Percentiles rank a stretch among this genome's conserved stretches.
Evolutionary conservation across 805 yeast genomes (phyloP).

Genomic region (Scheffersomyces spartinae): DNA sequence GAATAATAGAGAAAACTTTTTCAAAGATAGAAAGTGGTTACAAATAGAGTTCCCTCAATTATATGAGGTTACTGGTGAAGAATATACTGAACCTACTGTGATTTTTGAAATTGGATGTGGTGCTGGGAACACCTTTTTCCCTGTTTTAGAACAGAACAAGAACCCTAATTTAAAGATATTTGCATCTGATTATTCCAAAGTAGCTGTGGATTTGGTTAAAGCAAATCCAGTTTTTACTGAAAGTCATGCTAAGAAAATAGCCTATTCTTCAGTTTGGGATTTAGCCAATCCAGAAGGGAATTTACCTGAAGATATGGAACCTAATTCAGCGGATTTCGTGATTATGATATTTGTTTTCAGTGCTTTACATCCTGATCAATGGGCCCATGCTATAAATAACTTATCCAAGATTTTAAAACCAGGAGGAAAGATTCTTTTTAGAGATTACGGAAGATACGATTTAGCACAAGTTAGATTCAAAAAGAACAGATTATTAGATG

Average conservation of each 20-base stretch:
- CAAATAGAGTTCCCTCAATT: conserved; percentile 86
- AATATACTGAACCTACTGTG: conserved; percentile 56
- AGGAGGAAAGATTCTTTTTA: conserved; percentile 78
- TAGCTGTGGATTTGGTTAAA: conserved; percentile 80
- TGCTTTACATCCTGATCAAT: conserved; percentile 85
- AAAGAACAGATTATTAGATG: conserved; percentile 75
- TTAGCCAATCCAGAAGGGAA: conserved; percentile 61
- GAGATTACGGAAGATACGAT: conserved; percentile 95
- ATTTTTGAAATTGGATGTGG: conserved; percentile 96
- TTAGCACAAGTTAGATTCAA: conserved; percentile 92
- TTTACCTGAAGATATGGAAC: conserved; percentile 78
- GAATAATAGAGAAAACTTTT: conserved; percentile 85
- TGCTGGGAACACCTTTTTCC: conserved; percentile 94
- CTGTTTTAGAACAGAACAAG: conserved; percentile 71
- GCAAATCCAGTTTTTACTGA: conserved; percentile 48
- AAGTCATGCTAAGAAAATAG: conserved; percentile 33
- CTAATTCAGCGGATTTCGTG: conserved; percentile 76
- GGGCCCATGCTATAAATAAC: conserved; percentile 73
- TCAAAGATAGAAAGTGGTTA: conserved; percentile 94
- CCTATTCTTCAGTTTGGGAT: conserved; percentile 92
- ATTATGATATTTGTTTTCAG: conserved; percentile 94
- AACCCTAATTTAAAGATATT: conserved; percentile 63
- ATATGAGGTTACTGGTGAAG: conserved; percentile 59
- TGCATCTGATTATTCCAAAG: conserved; percentile 84
- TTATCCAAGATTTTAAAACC: conserved; percentile 70